phyloP scores from a whole-genome alignment of 176 grass and related monocot genomes.

The Dactylis glomerata region DNA sequence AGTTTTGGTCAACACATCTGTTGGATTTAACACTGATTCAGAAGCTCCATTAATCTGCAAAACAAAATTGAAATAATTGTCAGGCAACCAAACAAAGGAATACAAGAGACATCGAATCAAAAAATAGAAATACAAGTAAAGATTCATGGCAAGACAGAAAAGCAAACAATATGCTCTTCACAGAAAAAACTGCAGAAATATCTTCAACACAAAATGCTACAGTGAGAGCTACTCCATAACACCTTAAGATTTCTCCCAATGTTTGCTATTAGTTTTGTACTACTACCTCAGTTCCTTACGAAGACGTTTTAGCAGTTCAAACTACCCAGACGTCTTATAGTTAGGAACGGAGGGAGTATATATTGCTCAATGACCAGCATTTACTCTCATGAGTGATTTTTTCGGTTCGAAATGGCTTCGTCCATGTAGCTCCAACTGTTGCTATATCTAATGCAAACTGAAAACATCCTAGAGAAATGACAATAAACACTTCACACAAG shows the following conservation, averaged over 20 bases:
- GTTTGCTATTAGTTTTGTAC: constrained; percentile 1
- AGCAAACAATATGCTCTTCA: not conserved
- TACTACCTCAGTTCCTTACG: too few relatives aligned
- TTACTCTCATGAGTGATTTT: constrained; percentile 14
- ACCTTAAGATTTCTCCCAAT: not conserved
- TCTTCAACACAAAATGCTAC: not conserved
- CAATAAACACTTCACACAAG: not conserved
- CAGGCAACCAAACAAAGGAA: constrained; percentile 10
- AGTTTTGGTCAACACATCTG: constrained; percentile 54
- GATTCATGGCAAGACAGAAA: not conserved
- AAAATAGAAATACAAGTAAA: constrained; percentile 4
- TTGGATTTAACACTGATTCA: constrained; percentile 37
- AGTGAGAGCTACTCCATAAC: not conserved
- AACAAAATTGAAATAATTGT: not conserved
- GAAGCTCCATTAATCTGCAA: constrained; percentile 35
- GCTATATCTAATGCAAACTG: constrained; percentile 9
- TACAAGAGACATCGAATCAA: not conserved
- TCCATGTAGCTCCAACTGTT: not conserved
- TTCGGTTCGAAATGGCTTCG: not conserved
- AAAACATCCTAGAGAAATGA: constrained; percentile 7
- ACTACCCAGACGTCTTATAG: too few relatives aligned
- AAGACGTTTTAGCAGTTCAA: too few relatives aligned
- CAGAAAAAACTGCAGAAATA: not conserved
- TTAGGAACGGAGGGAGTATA: too few relatives aligned
- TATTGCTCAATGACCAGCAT: not conserved